Percentiles rank a stretch among this genome's conserved stretches.
phyloP scores from a whole-genome alignment of 2,329 filamentous ascomycete genomes.

The Penicillium glabrum region DNA sequence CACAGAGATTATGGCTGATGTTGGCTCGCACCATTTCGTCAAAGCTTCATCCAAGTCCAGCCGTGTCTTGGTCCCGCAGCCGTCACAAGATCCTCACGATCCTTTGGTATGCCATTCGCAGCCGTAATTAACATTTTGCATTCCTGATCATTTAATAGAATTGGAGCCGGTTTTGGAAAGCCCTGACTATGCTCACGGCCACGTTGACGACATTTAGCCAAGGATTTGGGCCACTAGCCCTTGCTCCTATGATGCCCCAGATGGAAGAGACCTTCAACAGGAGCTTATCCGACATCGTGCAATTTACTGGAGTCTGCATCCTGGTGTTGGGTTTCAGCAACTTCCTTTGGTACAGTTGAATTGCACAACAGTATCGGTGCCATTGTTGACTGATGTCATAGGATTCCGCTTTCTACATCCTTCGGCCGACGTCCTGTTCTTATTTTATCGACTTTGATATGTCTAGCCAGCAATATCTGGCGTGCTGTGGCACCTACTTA shows the following conservation, averaged over 20 bases:
- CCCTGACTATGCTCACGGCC: constrained; percentile 48
- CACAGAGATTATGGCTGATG: constrained; percentile 62
- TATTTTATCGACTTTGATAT: constrained; percentile 54
- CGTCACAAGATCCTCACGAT: constrained; percentile 48
- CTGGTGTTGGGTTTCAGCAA: constrained; percentile 60
- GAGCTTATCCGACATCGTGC: constrained; percentile 54
- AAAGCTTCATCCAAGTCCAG: constrained; percentile 47
- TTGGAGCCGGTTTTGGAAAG: constrained; percentile 51
- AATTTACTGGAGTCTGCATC: constrained; percentile 59
- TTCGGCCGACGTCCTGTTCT: constrained; percentile 57
- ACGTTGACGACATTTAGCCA: constrained; percentile 53
- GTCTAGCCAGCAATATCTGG: constrained; percentile 57
- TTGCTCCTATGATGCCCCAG: constrained; percentile 61
- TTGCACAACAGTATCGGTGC: not conserved
- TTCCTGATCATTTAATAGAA: constrained; percentile 33
- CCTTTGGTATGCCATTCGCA: constrained; percentile 35
- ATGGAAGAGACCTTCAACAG: constrained; percentile 58
- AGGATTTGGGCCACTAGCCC: constrained; percentile 55
- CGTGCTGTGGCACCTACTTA: constrained; percentile 59
- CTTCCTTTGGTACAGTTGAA: constrained; percentile 54
- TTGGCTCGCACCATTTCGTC: constrained; percentile 64
- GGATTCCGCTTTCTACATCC: constrained; percentile 56
- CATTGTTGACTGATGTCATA: constrained; percentile 22
- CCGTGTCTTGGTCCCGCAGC: constrained; percentile 54
- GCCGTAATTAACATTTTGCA: not conserved